Percentiles rank a stretch among this genome's conserved stretches.
These are phyloP conservation scores for Vitis hybrid DNA, from an alignment of 177 flowering plant species.

Conservation along the genomic window DNA sequence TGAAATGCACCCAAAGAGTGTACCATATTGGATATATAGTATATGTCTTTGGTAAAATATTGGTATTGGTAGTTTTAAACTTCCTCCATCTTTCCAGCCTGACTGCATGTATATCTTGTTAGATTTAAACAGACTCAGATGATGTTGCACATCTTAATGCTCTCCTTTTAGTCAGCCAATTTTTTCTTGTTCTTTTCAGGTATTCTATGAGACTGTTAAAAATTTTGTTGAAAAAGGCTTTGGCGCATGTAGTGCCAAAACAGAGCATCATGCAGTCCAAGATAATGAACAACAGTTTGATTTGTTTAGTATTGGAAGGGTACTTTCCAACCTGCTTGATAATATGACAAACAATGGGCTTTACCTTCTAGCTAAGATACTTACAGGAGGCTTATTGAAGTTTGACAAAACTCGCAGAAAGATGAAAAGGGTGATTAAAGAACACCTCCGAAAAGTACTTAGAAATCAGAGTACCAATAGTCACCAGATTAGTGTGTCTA, in stretches of 20 bases:
- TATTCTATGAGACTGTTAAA: slow-evolving; percentile 53
- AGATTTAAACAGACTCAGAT: neutral
- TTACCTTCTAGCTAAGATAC: slow-evolving; percentile 38
- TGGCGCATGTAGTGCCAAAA: slow-evolving; percentile 27
- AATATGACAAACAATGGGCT: slow-evolving; percentile 58
- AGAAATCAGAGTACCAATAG: slow-evolving; percentile 8
- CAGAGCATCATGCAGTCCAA: slow-evolving; percentile 15
- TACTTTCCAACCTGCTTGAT: slow-evolving; percentile 39
- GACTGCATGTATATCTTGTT: too few species aligned
- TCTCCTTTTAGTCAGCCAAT: neutral
- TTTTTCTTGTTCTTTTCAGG: slow-evolving; percentile 28
- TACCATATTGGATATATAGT: too few species aligned
- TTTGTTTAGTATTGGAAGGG: slow-evolving; percentile 3
- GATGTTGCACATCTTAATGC: neutral
- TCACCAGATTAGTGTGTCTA: slow-evolving; percentile 8
- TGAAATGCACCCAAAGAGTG: too few species aligned
- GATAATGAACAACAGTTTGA: slow-evolving; percentile 25
- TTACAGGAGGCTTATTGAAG: slow-evolving; percentile 33
- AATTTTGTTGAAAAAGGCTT: slow-evolving; percentile 42
- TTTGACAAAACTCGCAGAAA: slow-evolving; percentile 55
- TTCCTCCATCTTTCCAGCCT: too few species aligned
- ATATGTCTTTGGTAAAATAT: too few species aligned
- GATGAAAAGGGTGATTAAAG: slow-evolving; percentile 50
- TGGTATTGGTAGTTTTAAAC: too few species aligned
- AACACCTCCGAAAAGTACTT: slow-evolving; percentile 26